Evolutionary conservation across 805 yeast species (phyloP), one percentile per base, ranked within the genome.

Genomic region (Sugiyamaella chiloensis): DNA sequence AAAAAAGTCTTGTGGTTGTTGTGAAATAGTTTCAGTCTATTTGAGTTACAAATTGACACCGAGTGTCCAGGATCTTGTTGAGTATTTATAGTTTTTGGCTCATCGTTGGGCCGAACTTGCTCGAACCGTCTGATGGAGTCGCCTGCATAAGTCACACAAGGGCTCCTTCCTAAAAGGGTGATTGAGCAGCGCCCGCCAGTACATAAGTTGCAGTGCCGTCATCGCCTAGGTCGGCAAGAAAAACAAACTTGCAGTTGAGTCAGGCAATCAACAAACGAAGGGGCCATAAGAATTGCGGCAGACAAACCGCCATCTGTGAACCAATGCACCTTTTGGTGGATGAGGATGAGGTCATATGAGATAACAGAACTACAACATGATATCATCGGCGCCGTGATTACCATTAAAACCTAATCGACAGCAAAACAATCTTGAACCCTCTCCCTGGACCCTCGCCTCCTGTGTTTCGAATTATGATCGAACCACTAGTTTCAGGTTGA

Each of bases 61-160:
- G n/a, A n/a, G n/a, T n/a, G n/a, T n/a, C n/a, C n/a, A 7, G 29
- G 29, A 7, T 26, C 29, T 11, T 11, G 20, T 14, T 21, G 21
- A 19, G 37, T 34, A 34, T 34, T 34, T 34, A 34, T 34, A 34
- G 37, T 8, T 8, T 31, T 11, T 7, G 14, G 5, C 37, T 9
- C 21, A 34, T 34, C 12, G 20, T n/a, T n/a, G 20, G 16, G 7
- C 37, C 37, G 37, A 34, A 34, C 37, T 34, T 34, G 37, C 37
- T 34, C 37, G 37, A 34, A 34, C 19, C 37, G 19, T 21, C 37
- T 34, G 37, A 12, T 34, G 37, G 37, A 19, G 37, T 21, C n/a
- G n/a, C 37, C 37, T 34, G 37, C 37, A 34, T 12, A 12, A 26
- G n/a, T n/a, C 37, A 34, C 37, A 34, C 37, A 34, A 34, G 37